These are phyloP conservation scores for Boletellus emodensis DNA, from an alignment of 768 basidiomycete species.

Conservation along the genomic window DNA sequence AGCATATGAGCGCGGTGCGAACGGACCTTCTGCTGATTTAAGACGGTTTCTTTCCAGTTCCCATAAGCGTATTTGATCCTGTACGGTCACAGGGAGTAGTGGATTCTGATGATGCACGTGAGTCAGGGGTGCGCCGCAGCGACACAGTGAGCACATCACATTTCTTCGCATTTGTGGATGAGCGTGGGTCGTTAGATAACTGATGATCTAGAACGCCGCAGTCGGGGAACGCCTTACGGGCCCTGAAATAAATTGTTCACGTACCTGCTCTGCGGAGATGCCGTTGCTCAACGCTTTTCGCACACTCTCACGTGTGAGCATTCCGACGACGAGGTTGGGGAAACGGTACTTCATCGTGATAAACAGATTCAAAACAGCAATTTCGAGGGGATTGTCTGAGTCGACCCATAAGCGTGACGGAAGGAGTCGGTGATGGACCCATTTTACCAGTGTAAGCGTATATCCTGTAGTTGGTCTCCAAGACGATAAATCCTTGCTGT, in stretches of 20 bases:
- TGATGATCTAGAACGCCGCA: constrained; percentile 70
- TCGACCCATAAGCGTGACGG: constrained; percentile 16
- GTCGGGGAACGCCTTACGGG: constrained; percentile 9
- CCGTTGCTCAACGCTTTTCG: constrained; percentile 92
- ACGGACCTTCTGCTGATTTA: constrained; percentile 79
- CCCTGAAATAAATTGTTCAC: constrained; percentile 23
- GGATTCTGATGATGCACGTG: constrained; percentile 60
- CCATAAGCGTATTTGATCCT: constrained; percentile 97
- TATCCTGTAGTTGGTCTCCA: constrained; percentile 97
- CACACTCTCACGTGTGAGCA: constrained; percentile 92
- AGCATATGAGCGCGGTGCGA: constrained; percentile 3
- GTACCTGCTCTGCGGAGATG: constrained; percentile 92
- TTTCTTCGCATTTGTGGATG: constrained; percentile 98
- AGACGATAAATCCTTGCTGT: constrained; percentile 87
- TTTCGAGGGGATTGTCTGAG: constrained; percentile 91
- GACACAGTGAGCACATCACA: constrained; percentile 39
- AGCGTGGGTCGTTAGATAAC: constrained; percentile 89
- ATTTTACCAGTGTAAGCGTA: constrained; percentile 91
- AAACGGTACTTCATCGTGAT: constrained; percentile 91
- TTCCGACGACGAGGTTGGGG: constrained; percentile 94
- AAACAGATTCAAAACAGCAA: constrained; percentile 92
- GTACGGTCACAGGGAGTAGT: constrained; percentile 91
- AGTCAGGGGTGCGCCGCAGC: constrained; percentile 1
- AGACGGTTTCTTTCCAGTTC: constrained; percentile 93
- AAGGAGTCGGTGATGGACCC: constrained; percentile 10